Evolutionary conservation across 192 early-diverging fungal species (phyloP), one percentile per base, ranked within the genome.

Genomic region (Mortierella hygrophila): DNA sequence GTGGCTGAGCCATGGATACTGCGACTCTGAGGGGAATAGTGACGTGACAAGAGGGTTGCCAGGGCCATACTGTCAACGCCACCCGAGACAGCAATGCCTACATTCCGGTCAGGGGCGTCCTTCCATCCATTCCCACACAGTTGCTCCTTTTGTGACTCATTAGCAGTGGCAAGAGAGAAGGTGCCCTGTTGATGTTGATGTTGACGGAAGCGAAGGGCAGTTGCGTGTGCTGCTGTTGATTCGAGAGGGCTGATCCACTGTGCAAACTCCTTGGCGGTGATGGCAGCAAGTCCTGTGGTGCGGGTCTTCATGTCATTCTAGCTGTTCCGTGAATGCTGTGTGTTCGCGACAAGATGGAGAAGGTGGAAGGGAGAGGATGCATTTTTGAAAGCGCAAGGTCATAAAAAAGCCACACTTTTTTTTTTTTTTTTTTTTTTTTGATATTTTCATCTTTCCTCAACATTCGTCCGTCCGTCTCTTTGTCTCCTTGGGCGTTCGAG

Each of bases 41-140:
- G 71, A 2, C 72, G 54, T 4, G 75, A 54, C 54, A 89, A 44
- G 44, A 89, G 70, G 29, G 83, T 86, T 18, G 69, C 74, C 20
- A 89, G 42, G 2, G 83, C 78, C 83, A 89, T 83, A 57, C 88
- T 89, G 70, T 89, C 88, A 8, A 86, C 81, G 41, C 88, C 88
- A 6, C 83, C 88, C 6, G 88, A 89, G n/a, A 89, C 88, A 18
- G 88, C 88, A 42, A 89, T 71, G 20, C 80, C 88, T 47, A 88
- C 42, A 46, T 49, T 70, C 11, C 35, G 76, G 0, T 32, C 29
- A 16, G 0, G 0, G 38, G 23, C 18, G 35, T 29, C 23, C 10
- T 21, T 23, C 44, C 57, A 7, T 18, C 13, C 26, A 38, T 68
- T 7, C 18, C 3, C 47, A 35, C 23, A 32, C 4, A 7, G 70